These are phyloP conservation scores for Huntiella bhutanensis DNA, from an alignment of 2,329 filamentous ascomycete species.

Conservation along the genomic window DNA sequence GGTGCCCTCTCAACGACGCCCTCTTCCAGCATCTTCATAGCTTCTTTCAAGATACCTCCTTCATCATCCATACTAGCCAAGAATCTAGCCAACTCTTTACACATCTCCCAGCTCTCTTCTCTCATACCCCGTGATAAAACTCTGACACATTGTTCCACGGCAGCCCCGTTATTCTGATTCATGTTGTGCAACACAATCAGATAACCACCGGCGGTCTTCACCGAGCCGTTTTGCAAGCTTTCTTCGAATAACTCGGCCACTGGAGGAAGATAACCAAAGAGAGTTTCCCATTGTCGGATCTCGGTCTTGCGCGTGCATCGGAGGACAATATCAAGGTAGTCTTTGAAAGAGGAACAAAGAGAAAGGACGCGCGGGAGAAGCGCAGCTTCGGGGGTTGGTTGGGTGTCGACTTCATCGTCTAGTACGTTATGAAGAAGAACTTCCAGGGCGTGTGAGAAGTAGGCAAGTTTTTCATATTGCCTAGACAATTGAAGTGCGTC, in stretches of 20 bases:
- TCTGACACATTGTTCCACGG: slow-evolving; percentile 60
- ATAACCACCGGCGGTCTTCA: slow-evolving; percentile 93
- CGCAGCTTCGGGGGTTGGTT: slow-evolving; percentile 42
- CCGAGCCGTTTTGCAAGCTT: slow-evolving; percentile 60
- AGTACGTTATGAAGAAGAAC: slow-evolving; percentile 82
- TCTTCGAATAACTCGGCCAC: slow-evolving; percentile 88
- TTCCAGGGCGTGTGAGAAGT: slow-evolving; percentile 85
- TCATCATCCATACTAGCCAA: slow-evolving; percentile 78
- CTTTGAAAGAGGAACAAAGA: slow-evolving; percentile 51
- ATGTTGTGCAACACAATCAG: slow-evolving; percentile 83
- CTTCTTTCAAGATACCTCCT: slow-evolving; percentile 58
- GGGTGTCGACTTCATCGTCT: slow-evolving; percentile 76
- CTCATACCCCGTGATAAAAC: slow-evolving; percentile 63
- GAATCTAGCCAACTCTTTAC: slow-evolving; percentile 88
- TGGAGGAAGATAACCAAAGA: slow-evolving; percentile 80
- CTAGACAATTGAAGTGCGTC: slow-evolving; percentile 67
- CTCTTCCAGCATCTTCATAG: slow-evolving; percentile 41
- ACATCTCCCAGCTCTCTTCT: slow-evolving; percentile 85
- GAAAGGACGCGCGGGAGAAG: slow-evolving; percentile 45
- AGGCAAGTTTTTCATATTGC: slow-evolving; percentile 71
- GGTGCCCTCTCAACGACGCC: too few species aligned
- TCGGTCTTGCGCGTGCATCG: slow-evolving; percentile 97
- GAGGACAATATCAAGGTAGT: slow-evolving; percentile 87
- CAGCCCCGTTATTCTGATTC: slow-evolving; percentile 42
- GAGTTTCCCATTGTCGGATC: slow-evolving; percentile 78